Evolutionary conservation across 208 protist species (phyloP), one percentile per base, ranked within the genome.

Genomic region (Trypanosoma mega): DNA sequence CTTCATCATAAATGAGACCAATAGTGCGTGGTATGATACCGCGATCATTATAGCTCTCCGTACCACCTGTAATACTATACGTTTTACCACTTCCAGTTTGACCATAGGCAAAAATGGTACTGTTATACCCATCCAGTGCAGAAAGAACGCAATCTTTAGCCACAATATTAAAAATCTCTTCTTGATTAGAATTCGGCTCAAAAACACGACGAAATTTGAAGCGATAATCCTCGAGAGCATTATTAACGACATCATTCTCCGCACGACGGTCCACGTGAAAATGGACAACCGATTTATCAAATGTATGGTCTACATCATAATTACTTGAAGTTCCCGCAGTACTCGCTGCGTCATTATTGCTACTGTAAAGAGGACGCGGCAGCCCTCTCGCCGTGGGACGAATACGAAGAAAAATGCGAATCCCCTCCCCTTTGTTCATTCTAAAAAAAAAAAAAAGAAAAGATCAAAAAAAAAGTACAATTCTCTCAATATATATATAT

Each of bases 81-180:
- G 91, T 97, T 68, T 97, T 97, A 26, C 91, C 91, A 69, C 80
- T 91, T 39, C 91, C 91, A 0, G 91, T 97, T 48, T 97, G 91
- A 1, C 91, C 91, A 56, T 97, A 97, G 36, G 91, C 89, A 63
- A 97, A 92, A 12, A 97, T 63, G 20, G 91, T 97, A 53, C 85
- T 87, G 76, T 97, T 95, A 65, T 85, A 77, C 27, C 91, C 91
- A 27, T 89, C 78, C 27, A 97, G 65, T 30, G 78, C 82, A 12
- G 84, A 73, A 23, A 76, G 30, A 43, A 97, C 82, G 47, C 90
- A 85, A 33, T 93, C 88, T 55, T 93, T 84, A n/a, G 83, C 85
- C 1, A 92, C 82, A 16, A 49, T 74, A 56, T 85, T 85, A 60
- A 94, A 97, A 12, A 97, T 81, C 27, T 95, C 82, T 47, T 66